phyloP scores from a whole-genome alignment of 1,284 basidiomycete genomes.

The Boletus mariae region DNA sequence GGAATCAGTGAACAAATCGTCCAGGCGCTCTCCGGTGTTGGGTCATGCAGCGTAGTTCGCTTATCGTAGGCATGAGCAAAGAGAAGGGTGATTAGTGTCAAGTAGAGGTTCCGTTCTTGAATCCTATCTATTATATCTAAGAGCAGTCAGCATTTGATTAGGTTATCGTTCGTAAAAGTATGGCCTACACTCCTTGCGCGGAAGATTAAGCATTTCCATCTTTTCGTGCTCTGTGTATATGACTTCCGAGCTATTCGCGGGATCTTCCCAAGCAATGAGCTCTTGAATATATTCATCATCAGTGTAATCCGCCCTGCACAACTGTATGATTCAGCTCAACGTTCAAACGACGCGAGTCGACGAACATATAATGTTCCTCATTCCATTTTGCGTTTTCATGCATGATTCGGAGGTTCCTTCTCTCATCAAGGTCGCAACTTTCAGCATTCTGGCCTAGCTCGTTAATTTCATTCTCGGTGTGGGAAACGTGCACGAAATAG shows the following conservation, averaged over 20 bases:
- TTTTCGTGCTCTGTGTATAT: conserved; percentile 71
- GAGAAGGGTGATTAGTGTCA: conserved; percentile 64
- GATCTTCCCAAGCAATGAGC: conserved; percentile 59
- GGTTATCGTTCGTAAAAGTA: background rate
- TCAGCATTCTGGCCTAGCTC: conserved; percentile 71
- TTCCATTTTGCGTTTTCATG: conserved; percentile 76
- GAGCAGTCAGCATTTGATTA: conserved; percentile 3
- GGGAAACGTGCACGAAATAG: conserved; percentile 66
- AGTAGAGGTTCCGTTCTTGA: conserved; percentile 60
- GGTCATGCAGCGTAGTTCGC: conserved; percentile 68
- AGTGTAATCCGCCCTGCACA: conserved; percentile 67
- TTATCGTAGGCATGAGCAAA: conserved; percentile 76
- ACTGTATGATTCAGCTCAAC: conserved; percentile 1
- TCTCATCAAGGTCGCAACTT: conserved; percentile 40
- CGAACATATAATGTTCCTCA: conserved; percentile 77
- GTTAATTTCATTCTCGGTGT: conserved; percentile 75
- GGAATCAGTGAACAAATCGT: conserved; percentile 68
- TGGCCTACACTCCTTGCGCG: conserved; percentile 71
- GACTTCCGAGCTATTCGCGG: conserved; percentile 39
- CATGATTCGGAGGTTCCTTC: conserved; percentile 46
- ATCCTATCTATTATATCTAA: conserved; percentile 55
- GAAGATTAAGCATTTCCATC: conserved; percentile 60
- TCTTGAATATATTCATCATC: conserved; percentile 73
- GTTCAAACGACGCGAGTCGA: conserved; percentile 6
- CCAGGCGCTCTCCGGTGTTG: conserved; percentile 81